Conservation (phyloP, 2,329 filamentous ascomycete species). For the Aspergillus pseudotamarii region DNA sequence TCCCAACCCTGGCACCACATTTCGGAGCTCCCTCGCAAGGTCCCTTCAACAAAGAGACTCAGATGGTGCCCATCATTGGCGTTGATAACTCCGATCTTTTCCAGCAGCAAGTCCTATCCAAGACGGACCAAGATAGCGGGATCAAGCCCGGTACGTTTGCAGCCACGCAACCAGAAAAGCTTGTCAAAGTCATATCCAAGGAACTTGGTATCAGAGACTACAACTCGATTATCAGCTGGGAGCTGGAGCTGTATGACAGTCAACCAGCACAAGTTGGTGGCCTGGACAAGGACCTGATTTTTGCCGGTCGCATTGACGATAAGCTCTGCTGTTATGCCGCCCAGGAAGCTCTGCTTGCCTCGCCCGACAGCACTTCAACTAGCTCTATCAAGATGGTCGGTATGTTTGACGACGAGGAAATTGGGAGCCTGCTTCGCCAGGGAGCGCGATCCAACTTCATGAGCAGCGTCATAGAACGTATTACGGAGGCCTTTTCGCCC, state of each 20-base stretch:
- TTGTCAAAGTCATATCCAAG: constrained; percentile 79
- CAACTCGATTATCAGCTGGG: constrained; percentile 86
- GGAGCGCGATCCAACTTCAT: constrained; percentile 90
- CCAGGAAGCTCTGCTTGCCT: constrained; percentile 77
- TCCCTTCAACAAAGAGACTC: constrained; percentile 82
- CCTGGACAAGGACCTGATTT: constrained; percentile 90
- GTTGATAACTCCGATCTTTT: constrained; percentile 70
- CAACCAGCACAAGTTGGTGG: constrained; percentile 84
- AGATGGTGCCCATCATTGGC: constrained; percentile 92
- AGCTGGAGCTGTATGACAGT: constrained; percentile 89
- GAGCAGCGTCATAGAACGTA: constrained; percentile 76
- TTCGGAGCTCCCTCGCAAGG: constrained; percentile 73
- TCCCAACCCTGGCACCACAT: constrained; percentile 90
- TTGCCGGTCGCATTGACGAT: constrained; percentile 92
- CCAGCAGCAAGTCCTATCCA: constrained; percentile 26
- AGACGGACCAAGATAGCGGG: constrained; percentile 43
- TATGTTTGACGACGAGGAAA: constrained; percentile 97
- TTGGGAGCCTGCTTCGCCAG: constrained; percentile 86
- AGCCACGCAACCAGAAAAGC: constrained; percentile 78
- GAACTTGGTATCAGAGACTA: constrained; percentile 75
- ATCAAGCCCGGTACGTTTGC: constrained; percentile 68
- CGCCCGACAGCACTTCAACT: constrained; percentile 53
- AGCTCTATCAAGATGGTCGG: constrained; percentile 83
- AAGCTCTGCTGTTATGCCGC: constrained; percentile 96
- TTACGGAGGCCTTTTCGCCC: constrained; percentile 65